Evolutionary conservation across 2,329 filamentous ascomycete species (phyloP), one percentile per base, ranked within the genome.

Genomic region (Arthrobotrys conoides): DNA sequence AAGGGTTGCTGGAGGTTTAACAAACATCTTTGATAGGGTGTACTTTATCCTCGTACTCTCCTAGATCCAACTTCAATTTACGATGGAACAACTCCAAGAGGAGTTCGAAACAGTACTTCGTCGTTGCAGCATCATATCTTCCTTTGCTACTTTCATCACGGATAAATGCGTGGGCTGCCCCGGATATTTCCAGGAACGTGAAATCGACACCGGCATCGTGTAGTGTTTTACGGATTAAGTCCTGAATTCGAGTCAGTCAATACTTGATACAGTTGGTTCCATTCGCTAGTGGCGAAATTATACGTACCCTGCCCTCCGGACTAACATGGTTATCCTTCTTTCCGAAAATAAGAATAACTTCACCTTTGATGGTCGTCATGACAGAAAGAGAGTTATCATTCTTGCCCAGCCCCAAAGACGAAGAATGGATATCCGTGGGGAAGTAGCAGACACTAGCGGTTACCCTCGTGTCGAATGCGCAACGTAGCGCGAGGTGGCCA

Each of bases 321-420:
- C 93, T 93, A 14, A 97, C 94, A 84, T 97, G 94, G 73, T 91
- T 97, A 84, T 97, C 94, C 83, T 92, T 91, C 84, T 96, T 92
- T 67, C 94, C 94, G 83, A 97, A 97, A 83, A 97, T 96, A 90
- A 97, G 92, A 76, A 93, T 88, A 16, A 96, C 86, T 84, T 97
- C 94, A 16, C 90, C 92, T 83, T 90, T 90, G 84, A 97, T 91
- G 81, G 91, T 89, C 5, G 85, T 83, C 68, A 93, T 88, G 57
- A 90, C 84, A 16, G 86, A 84, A 55, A 93, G 83, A 80, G 87
- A 89, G 82, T 92, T 88, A 83, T 92, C 91, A 22, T 86, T 87
- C 83, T 89, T 89, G 81, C 89, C 86, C 76, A 89, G 88, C 24
- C 93, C 95, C 0, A 98, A 88, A 8, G 91, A 93, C 72, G 89